Evolutionary conservation across 306 rosid genomes (phyloP).

Genomic region (Quercus suber): DNA sequence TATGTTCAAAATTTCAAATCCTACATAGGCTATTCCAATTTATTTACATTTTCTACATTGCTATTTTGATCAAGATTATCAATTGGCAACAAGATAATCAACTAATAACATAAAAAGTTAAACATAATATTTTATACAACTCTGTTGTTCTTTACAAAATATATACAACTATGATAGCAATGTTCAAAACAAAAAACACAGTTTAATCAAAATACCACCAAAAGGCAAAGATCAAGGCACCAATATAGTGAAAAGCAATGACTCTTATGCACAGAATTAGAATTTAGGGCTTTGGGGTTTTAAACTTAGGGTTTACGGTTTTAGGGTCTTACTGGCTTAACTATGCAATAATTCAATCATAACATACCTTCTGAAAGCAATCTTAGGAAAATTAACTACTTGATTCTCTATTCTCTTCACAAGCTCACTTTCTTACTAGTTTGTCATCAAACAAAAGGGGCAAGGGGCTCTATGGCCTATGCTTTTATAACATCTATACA

Average conservation of each 20-base stretch:
- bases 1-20: too few species aligned
- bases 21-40: too few species aligned
- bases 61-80: too few species aligned
- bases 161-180: too few species aligned
- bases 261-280: too few species aligned
- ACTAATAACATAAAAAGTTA: too few species aligned
- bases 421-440: background rate
- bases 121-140: too few species aligned
- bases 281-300: too few species aligned
- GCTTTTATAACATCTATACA: background rate
- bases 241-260: background rate
- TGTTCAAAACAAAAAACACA: background rate
- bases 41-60: too few species aligned
- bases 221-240: background rate
- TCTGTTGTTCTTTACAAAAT: too few species aligned
- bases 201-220: background rate
- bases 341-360: background rate
- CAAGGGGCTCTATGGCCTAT: background rate
- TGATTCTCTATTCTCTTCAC: background rate
- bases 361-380: background rate
- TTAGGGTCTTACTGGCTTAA: background rate
- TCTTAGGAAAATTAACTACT: background rate
- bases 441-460: background rate
- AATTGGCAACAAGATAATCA: too few species aligned
- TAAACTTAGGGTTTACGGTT: too few species aligned